Evolutionary conservation across 176 grass and related monocot genomes (phyloP).

Genomic region (Stipa capillata): DNA sequence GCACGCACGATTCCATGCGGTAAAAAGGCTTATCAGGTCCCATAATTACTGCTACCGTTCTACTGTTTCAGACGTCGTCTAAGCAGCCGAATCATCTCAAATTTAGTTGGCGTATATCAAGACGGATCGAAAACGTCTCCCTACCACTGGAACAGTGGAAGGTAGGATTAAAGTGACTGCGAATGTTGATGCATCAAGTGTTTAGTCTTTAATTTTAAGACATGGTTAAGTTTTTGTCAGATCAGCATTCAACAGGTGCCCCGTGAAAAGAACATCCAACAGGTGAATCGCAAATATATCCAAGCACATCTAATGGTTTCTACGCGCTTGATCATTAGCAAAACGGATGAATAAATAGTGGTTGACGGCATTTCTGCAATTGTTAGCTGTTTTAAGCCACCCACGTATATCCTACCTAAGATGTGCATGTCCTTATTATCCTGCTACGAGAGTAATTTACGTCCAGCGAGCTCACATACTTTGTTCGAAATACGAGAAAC

Average conservation of each 20-base stretch:
- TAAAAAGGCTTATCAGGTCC: conserved; percentile 26
- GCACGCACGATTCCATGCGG: neutral
- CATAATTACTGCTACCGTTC: neutral
- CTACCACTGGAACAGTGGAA: neutral
- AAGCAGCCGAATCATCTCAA: conserved; percentile 18
- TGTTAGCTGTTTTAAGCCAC: too few relatives aligned
- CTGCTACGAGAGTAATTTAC: too few relatives aligned
- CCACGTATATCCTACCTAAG: too few relatives aligned
- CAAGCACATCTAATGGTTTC: too few relatives aligned
- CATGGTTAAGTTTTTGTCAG: neutral
- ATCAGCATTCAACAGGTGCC: neutral
- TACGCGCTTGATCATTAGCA: too few relatives aligned
- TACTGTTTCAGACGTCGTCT: neutral
- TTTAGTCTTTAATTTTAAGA: neutral
- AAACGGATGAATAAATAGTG: too few relatives aligned
- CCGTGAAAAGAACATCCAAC: too few relatives aligned
- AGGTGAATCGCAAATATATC: too few relatives aligned
- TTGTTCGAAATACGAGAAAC: too few relatives aligned
- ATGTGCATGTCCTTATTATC: too few relatives aligned
- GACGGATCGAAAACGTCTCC: neutral
- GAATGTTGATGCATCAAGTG: neutral
- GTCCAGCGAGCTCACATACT: too few relatives aligned
- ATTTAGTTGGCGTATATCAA: neutral
- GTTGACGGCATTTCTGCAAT: too few relatives aligned
- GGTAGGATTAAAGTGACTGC: neutral